Conservation (phyloP, 345 rosid genomes). For the Moricandia arvensis region DNA sequence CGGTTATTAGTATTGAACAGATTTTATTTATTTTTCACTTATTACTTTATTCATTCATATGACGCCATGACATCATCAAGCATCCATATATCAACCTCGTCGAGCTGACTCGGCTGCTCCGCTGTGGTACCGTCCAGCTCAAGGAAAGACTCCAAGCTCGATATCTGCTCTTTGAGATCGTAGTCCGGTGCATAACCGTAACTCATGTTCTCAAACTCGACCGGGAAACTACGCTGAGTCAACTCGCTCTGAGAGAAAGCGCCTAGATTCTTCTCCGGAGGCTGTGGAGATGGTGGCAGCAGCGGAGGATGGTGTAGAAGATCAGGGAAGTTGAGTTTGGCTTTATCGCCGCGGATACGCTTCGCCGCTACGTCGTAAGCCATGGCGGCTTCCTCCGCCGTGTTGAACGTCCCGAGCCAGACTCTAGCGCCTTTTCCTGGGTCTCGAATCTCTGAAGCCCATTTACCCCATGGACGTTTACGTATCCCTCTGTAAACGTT, state of each 20-base stretch:
- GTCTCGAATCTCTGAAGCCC: conserved; percentile 96
- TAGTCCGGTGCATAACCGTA: background rate
- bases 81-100: conserved; percentile 64
- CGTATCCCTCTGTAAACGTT: conserved; percentile 85
- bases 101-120: conserved; percentile 29
- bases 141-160: conserved; percentile 60
- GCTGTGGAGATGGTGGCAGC: background rate
- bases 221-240: conserved; percentile 29
- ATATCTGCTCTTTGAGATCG: conserved; percentile 58
- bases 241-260: too few species aligned
- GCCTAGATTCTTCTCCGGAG: too few species aligned
- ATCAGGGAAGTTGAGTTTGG: conserved; percentile 78
- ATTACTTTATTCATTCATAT: background rate
- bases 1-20: background rate
- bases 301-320: conserved; percentile 1
- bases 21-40: conserved; percentile 2
- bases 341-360: conserved; percentile 89
- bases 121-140: conserved; percentile 45
- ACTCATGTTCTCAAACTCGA: conserved; percentile 20
- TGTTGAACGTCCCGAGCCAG: conserved; percentile 90
- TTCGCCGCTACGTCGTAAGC: conserved; percentile 89
- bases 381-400: conserved; percentile 85
- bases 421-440: conserved; percentile 78
- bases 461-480: conserved; percentile 94
- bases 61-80: conserved; percentile 54